A percentile compares a stretch with the other conserved stretches of the same genome.
Conservation (phyloP, 768 basidiomycete genomes). For the Trametopsis cervina region DNA sequence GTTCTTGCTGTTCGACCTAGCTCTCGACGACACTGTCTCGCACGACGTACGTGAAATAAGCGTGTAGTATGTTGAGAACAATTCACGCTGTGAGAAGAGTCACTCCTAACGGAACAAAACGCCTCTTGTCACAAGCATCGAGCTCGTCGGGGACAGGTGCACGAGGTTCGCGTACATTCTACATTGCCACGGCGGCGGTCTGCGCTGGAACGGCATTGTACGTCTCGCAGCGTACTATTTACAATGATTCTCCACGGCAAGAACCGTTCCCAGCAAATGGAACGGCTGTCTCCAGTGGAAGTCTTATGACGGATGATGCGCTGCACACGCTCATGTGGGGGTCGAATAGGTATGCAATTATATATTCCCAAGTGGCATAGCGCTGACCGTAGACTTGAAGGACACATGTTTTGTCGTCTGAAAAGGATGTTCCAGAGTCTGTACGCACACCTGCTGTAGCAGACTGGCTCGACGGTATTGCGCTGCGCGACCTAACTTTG, state of each 20-base stretch:
- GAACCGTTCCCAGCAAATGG: conserved; percentile 2
- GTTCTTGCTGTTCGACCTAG: no score
- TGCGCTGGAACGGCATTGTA: conserved; percentile 1
- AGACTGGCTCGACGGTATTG: conserved; percentile 57
- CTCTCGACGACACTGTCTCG: no score
- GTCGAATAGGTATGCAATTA: conserved; percentile 53
- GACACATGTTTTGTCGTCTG: conserved; percentile 38
- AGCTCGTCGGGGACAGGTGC: neutral
- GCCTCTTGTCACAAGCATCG: conserved; percentile 7
- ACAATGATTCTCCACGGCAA: conserved; percentile 28
- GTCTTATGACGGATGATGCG: conserved; percentile 14
- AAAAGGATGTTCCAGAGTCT: conserved; percentile 29
- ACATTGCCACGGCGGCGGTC: neutral
- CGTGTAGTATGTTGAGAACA: conserved; percentile 1
- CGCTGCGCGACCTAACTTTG: conserved; percentile 66
- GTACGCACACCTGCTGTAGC: conserved; percentile 45
- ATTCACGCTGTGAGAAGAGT: conserved; percentile 2
- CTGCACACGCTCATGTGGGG: conserved; percentile 63
- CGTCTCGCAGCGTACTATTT: conserved; percentile 15
- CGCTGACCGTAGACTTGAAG: conserved; percentile 25
- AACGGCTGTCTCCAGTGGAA: conserved; percentile 4
- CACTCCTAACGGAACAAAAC: conserved; percentile 1
- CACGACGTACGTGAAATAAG: no score
- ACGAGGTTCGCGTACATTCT: neutral
- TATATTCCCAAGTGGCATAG: neutral